Evolutionary conservation across 345 rosid genomes (phyloP).

Genomic region (Eucalyptus lansdowneana): DNA sequence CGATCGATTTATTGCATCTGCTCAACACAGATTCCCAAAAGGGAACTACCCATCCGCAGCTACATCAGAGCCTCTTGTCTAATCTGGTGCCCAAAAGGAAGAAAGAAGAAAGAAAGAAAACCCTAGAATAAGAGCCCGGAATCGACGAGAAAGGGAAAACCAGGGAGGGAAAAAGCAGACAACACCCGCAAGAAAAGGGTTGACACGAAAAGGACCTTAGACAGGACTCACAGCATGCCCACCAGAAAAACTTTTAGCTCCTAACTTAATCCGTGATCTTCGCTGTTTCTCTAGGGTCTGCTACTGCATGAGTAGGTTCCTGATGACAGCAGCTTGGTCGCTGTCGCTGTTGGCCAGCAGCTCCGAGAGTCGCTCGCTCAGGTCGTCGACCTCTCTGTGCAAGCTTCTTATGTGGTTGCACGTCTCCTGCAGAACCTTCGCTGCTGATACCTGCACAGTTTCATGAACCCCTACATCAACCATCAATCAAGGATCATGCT

Average conservation of each 20-base stretch:
- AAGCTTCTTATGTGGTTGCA: slow-evolving; percentile 77
- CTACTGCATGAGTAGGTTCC: slow-evolving; percentile 61
- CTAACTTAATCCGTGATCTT: background rate
- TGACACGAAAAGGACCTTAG: background rate
- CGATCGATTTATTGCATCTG: background rate
- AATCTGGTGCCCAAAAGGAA: background rate
- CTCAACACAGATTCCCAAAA: background rate
- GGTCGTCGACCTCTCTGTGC: slow-evolving; percentile 69
- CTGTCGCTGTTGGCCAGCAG: slow-evolving; percentile 64
- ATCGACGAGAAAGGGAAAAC: background rate
- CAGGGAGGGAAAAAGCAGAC: background rate
- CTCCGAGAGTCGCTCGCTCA: slow-evolving; percentile 73
- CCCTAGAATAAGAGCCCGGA: background rate
- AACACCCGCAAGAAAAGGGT: background rate
- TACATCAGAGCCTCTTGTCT: background rate
- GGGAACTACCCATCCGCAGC: background rate
- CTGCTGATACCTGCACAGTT: slow-evolving; percentile 47
- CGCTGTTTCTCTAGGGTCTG: too few species aligned
- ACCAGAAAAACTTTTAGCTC: background rate
- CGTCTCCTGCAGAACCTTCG: slow-evolving; percentile 80
- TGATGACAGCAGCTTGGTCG: slow-evolving; percentile 78
- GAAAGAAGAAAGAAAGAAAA: background rate
- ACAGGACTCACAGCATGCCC: background rate
- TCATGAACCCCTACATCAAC: background rate
- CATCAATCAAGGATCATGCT: background rate